A percentile compares a stretch with the other conserved stretches of the same genome.
These are phyloP conservation scores for Lactifluus volemus DNA, from an alignment of 768 basidiomycete species.

Conservation along the genomic window DNA sequence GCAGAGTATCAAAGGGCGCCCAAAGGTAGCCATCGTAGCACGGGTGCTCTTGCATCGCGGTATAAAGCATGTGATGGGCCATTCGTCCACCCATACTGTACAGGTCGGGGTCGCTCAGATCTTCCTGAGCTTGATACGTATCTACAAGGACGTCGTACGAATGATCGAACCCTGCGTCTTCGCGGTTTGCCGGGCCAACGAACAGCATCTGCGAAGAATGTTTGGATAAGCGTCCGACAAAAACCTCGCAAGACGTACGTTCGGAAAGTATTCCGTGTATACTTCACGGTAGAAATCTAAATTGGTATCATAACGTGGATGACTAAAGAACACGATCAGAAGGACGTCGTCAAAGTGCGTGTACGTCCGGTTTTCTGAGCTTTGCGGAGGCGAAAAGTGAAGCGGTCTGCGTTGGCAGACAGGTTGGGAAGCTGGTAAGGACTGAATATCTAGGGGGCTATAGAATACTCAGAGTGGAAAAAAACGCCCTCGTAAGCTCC, in stretches of 20 bases:
- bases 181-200: slow-evolving; percentile 38
- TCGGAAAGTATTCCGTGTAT: slow-evolving; percentile 41
- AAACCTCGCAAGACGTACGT: slow-evolving; percentile 27
- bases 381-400: slow-evolving; percentile 12
- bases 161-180: slow-evolving; percentile 39
- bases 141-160: slow-evolving; percentile 45
- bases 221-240: background rate
- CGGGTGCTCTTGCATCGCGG: slow-evolving; percentile 33
- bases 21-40: slow-evolving; percentile 46
- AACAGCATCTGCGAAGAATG: slow-evolving; percentile 34
- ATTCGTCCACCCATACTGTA: slow-evolving; percentile 41
- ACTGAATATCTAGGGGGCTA: slow-evolving; percentile 1
- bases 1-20: slow-evolving; percentile 43
- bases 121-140: slow-evolving; percentile 37
- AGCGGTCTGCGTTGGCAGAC: slow-evolving; percentile 23
- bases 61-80: slow-evolving; percentile 49
- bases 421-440: background rate
- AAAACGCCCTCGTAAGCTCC: background rate
- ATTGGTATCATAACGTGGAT: slow-evolving; percentile 38
- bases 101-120: slow-evolving; percentile 28
- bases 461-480: background rate
- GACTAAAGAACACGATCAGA: slow-evolving; percentile 43
- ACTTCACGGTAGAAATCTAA: slow-evolving; percentile 39
- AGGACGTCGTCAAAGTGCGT: slow-evolving; percentile 35
- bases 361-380: slow-evolving; percentile 23